Evolutionary conservation across 441 rosid genomes (phyloP).

Genomic region (Cnidoscolus chayamansa): DNA sequence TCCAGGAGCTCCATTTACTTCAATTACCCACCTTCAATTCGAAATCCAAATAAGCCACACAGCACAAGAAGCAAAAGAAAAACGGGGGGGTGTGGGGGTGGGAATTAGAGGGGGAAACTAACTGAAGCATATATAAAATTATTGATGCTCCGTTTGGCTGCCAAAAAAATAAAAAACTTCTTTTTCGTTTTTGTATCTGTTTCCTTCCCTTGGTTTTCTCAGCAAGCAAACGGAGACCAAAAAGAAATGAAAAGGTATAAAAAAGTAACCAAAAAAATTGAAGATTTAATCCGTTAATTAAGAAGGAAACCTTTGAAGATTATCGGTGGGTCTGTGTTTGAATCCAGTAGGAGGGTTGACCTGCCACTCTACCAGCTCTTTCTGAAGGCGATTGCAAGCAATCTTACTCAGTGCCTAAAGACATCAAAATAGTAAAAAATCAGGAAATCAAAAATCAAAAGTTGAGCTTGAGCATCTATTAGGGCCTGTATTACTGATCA

Average conservation of each 20-base stretch:
- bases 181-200: neutral
- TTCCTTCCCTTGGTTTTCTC: neutral
- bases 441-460: neutral
- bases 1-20: conserved; percentile 90
- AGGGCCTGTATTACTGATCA: neutral
- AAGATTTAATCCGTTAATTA: neutral
- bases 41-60: conserved; percentile 10
- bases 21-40: conserved; percentile 79
- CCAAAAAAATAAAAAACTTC: no score
- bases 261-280: neutral
- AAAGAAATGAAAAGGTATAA: neutral
- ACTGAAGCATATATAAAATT: neutral
- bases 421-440: neutral
- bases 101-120: neutral
- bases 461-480: no score
- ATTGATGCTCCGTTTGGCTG: no score
- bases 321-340: conserved; percentile 88
- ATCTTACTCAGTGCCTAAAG: conserved; percentile 86
- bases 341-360: conserved; percentile 87
- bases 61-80: neutral
- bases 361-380: conserved; percentile 97
- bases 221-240: neutral
- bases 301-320: conserved; percentile 69
- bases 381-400: conserved; percentile 89
- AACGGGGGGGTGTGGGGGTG: no score